Evolutionary conservation across 106 monocot species (phyloP), one percentile per base, ranked within the genome.

Genomic region (Posidonia australis): DNA sequence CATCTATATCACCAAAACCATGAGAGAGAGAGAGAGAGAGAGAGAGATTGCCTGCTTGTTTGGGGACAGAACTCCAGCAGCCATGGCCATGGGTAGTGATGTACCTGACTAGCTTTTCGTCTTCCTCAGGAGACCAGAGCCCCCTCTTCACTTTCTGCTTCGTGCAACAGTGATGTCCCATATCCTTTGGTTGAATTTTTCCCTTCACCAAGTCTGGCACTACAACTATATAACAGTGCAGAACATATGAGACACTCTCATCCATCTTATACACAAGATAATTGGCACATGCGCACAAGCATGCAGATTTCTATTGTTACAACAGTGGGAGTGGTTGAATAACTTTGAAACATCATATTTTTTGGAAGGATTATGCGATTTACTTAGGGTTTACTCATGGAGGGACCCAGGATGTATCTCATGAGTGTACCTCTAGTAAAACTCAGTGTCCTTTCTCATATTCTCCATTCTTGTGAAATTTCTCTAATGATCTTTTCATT

Each of bases 111-210:
- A 68, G 68, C 68, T 58, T 68, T 56, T 68, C 58, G 43, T 68
- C 68, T 45, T 68, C 68, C 13, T 68, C 68, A 27, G 68, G 68
- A 57, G 68, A 68, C 68, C 68, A 68, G 9, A 68, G 68, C 42
- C 68, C 68, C 43, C 68, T 27, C 27, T 68, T 68, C n/a, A 68
- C 68, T 29, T 68, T 68, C 57, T 68, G 68, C 44, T 68, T 55
- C 21, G 54, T 68, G 68, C 68, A 68, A 14, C 68, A 68, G 68
- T 68, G 68, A 29, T 58, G 68, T 43, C 68, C 68, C 68, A 68
- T n/a, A n/a, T 68, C 44, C 61, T 30, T 28, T 58, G 17, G 29
- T 16, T n/a, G 27, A 7, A 17, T 13, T 58, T 29, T 27, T n/a
- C n/a, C n/a, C n/a, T n/a, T n/a, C n/a, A n/a, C n/a, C n/a, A n/a